Evolutionary conservation across 148 eudicot genomes (phyloP), one percentile per base, ranked within the genome.

Genomic region (Rhododendron vialii): DNA sequence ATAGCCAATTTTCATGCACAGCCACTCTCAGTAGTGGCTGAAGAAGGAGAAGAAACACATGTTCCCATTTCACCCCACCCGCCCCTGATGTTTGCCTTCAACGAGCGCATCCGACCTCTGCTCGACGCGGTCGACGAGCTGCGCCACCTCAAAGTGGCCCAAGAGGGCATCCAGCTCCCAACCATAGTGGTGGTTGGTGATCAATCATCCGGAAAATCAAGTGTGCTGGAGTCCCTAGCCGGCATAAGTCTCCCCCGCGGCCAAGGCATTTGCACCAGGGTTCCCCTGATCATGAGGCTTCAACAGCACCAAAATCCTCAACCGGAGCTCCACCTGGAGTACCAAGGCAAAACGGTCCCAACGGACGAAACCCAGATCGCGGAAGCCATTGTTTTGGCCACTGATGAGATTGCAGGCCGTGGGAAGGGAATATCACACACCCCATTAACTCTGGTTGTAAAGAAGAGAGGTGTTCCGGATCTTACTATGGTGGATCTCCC

Each of bases 401-500:
- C 76, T 12, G 18, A 28, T 14, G 76, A 71, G 20, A 71, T 30
- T 71, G 12, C 47, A 1, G 80, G 50, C 51, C 41, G 3, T 30
- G 76, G 38, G 18, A 71, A 28, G 17, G 82, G 33, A 4, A 80
- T 86, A 41, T 86, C 87, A 5, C 35, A 73, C 36, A 86, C 84
- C 22, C 88, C 88, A 18, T 11, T 87, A 38, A 87, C 88, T 35
- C 78, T 87, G 24, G 88, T 82, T 2, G 88, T 83, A 1, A 75
- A 75, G 35, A 87, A 87, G 78, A 73, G 36, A 13, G 85, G 92
- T 30, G 93, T 92, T 5, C 93, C 93, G 3, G 91, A 91, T 79
- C 88, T 91, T 24, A 91, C 92, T 0, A 91, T 91, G 93, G 90
- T 92, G 18, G 93, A 92, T 63, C 85, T 92, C 20, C 93, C 93